phyloP scores from a whole-genome alignment of 2,329 filamentous ascomycete genomes.

The Thelonectria blattea region DNA sequence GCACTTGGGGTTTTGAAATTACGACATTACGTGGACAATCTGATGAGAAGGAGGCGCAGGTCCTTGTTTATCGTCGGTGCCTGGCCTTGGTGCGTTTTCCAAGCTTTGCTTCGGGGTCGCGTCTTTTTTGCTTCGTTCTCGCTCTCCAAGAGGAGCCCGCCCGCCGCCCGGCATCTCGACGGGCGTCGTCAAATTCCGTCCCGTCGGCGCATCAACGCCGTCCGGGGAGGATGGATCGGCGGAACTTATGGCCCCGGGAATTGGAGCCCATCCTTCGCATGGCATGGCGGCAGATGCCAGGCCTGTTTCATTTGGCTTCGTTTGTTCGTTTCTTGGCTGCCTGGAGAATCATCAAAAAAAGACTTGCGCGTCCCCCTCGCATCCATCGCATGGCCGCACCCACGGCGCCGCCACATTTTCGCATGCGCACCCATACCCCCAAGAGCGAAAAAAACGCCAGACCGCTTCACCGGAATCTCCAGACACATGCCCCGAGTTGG shows the following conservation, averaged over 20 bases:
- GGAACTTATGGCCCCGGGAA: not conserved
- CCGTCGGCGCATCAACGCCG: not conserved
- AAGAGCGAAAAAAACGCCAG: not conserved
- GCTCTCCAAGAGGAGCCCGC: not conserved
- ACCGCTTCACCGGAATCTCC: constrained; percentile 1
- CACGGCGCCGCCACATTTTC: constrained; percentile 2
- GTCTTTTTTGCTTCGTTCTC: not conserved
- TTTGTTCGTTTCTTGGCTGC: constrained; percentile 1
- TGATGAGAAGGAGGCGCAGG: constrained; percentile 1
- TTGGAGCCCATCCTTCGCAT: too few relatives aligned
- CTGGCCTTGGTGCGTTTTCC: not conserved
- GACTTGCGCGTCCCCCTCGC: constrained; percentile 14
- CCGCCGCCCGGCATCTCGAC: not conserved
- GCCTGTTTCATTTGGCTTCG: not conserved
- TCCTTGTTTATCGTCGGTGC: not conserved
- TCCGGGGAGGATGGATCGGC: not conserved
- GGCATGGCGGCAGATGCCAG: not conserved
- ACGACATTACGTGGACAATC: not conserved
- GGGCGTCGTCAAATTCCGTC: not conserved
- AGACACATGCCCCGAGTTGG: not conserved
- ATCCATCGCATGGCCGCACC: not conserved
- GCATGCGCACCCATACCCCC: not conserved
- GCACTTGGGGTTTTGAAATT: not conserved
- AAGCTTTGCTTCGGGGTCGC: not conserved
- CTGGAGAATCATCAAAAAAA: not conserved